Evolutionary conservation across 2,329 filamentous ascomycete species (phyloP).

Genomic region (Cyphellophora europaea): DNA sequence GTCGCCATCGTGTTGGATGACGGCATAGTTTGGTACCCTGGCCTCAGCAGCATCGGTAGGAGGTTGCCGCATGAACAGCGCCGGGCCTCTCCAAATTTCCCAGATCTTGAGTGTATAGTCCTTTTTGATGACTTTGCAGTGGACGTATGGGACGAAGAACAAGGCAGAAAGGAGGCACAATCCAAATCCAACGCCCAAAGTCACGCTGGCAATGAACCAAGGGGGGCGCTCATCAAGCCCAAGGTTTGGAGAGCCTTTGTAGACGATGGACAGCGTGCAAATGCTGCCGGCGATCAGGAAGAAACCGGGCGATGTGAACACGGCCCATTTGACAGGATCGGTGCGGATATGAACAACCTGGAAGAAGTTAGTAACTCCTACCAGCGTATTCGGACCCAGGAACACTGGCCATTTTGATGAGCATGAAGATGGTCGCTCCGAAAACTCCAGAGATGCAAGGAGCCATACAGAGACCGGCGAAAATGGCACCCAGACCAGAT

Average conservation of each 20-base stretch:
- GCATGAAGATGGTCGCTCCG: constrained; percentile 58
- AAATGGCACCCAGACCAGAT: constrained; percentile 62
- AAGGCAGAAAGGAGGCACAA: constrained; percentile 50
- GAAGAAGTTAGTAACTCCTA: no score
- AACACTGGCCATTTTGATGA: constrained; percentile 56
- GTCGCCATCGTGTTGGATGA: constrained; percentile 57
- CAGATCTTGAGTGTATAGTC: constrained; percentile 58
- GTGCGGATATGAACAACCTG: constrained; percentile 56
- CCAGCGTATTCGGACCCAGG: no score
- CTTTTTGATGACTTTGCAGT: constrained; percentile 59
- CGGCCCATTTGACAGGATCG: constrained; percentile 62
- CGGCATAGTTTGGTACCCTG: constrained; percentile 65
- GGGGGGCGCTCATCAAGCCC: constrained; percentile 55
- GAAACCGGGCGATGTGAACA: constrained; percentile 65
- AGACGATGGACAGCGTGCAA: constrained; percentile 65
- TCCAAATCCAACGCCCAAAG: constrained; percentile 54
- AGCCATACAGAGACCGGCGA: constrained; percentile 62
- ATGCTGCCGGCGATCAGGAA: constrained; percentile 68
- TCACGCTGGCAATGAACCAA: constrained; percentile 59
- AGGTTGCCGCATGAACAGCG: constrained; percentile 52
- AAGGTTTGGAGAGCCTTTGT: constrained; percentile 67
- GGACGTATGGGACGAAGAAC: constrained; percentile 65
- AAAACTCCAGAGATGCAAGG: constrained; percentile 58
- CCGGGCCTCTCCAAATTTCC: constrained; percentile 53
- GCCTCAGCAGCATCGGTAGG: constrained; percentile 45